Evolutionary conservation across 768 basidiomycete genomes (phyloP), one percentile per base, ranked within the genome.

Genomic region (Hebeloma cylindrosporum): DNA sequence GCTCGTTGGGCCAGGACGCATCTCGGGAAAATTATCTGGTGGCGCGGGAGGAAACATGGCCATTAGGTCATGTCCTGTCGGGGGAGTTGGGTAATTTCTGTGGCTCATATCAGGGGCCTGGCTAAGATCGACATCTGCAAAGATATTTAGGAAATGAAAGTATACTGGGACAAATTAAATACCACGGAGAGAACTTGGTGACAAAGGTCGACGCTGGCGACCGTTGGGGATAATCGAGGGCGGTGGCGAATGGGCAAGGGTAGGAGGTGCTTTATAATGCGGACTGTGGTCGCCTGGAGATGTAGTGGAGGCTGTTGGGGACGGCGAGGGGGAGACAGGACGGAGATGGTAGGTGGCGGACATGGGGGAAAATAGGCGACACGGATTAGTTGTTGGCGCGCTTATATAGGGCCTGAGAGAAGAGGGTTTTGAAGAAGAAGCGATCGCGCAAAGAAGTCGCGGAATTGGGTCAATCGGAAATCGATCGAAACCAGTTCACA

Each of bases 11-110:
- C 82, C 81, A 2, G 77, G 72, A 43, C 78, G 69, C 65, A 79
- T 72, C 52, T 79, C 78, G 22, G 72, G 68, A 39, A 75, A 77
- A 37, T 64, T 74, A 33, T 75, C 71, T 1, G 87, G 87, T 11
- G 85, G 75, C 3, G 80, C 69, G 4, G 87, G 76, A 1, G 88
- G 88, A 59, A 89, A 90, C 69, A 90, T 77, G 10, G 84, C 84
- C 88, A 90, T 90, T 54, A 90, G 75, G 53, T 90, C 85, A 54
- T 90, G 87, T 2, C 87, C 87, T 0, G 84, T 87, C 4, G 85
- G 83, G 1, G 88, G 88, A 1, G 83, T 78, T 13, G 87, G 87
- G 59, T 80, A 86, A 51, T 80, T 82, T 45, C 82, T 70, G 2
- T 74, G 65, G 3, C 66, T 60, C 47, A 72, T 66, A 52, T 75